Conservation (phyloP, 768 basidiomycete species). For the Lenzites betulinus region DNA sequence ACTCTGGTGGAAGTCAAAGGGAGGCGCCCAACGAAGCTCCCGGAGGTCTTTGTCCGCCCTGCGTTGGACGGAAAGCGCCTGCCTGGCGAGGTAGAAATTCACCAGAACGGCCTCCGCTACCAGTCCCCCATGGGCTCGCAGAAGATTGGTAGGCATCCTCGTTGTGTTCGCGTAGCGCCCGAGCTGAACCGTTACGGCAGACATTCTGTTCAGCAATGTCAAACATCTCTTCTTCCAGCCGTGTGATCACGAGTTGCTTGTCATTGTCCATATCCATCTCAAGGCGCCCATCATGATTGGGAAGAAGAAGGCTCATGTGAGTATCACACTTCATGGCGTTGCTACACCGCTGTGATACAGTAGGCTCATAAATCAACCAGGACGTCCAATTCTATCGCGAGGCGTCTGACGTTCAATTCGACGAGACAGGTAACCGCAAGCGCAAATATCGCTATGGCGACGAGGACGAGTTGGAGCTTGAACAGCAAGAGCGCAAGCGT, state of each 20-base stretch:
- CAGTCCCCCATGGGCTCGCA: constrained; percentile 84
- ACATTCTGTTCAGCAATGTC: constrained; percentile 94
- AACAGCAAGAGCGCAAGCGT: constrained; percentile 93
- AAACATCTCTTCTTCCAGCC: constrained; percentile 99
- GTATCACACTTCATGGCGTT: constrained; percentile 29
- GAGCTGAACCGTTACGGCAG: constrained; percentile 42
- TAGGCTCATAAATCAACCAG: constrained; percentile 39
- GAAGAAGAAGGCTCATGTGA: constrained; percentile 94
- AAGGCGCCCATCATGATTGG: constrained; percentile 98
- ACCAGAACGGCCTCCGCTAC: constrained; percentile 95
- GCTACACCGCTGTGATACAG: background rate
- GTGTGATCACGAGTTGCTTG: constrained; percentile 93
- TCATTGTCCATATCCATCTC: constrained; percentile 91
- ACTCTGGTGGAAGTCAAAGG: constrained; percentile 87
- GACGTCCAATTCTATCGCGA: constrained; percentile 99
- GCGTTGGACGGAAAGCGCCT: constrained; percentile 93
- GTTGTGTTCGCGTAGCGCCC: background rate
- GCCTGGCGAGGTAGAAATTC: constrained; percentile 97
- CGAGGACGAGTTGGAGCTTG: constrained; percentile 98
- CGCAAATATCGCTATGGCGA: constrained; percentile 96
- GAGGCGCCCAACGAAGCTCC: constrained; percentile 79
- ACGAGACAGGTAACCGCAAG: constrained; percentile 99
- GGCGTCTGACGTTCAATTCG: constrained; percentile 96
- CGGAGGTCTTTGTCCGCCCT: constrained; percentile 92
- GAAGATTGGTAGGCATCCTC: constrained; percentile 67